Base-by-base conservation (phyloP, 768 basidiomycete species). In the Sporobolomyces pararoseus region DNA sequence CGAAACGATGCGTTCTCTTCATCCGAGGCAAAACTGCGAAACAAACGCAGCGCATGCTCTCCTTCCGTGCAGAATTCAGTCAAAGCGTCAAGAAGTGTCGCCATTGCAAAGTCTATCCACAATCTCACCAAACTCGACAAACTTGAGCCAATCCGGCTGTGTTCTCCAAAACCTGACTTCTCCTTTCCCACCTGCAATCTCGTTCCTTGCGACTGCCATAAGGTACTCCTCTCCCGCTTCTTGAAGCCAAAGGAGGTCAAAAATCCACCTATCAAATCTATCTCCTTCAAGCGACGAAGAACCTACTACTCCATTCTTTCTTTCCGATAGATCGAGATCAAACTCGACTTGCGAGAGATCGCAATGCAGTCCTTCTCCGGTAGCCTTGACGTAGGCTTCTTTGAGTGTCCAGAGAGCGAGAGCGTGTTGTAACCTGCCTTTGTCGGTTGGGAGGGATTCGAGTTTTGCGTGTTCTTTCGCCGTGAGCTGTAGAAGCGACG, bases 401-500 rank as follows among this genome's bases (percentile, higher is more conserved):
- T 74, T 74, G 49, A 74, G 73, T 21, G 73, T 74, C 73, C 73
- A 74, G 0, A 74, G 51, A 0, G 69, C 63, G 66, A 74, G 64
- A 4, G 21, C 49, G 19, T 63, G 63, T 0, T 27, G 34, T 0
- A 71, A 46, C n/a, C 37, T 55, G 19, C 4, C n/a, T 0, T 5
- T 3, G 0, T 44, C 7, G 0, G 19, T 12, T 1, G 7, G 1
- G 0, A 27, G 27, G 0, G 57, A 13, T n/a, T 7, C 7, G 14
- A 67, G 17, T 5, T 21, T 29, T 0, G 27, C 6, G 10, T n/a
- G 47, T 54, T 73, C 72, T 9, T 2, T 0, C 0, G 25, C 6
- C 6, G 61, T 55, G 25, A 73, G 65, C 68, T 69, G 57, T 1
- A 2, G n/a, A 27, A 3, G 1, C 21, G n/a, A 12, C 1, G 51